Evolutionary conservation across 345 rosid genomes (phyloP), one percentile per base, ranked within the genome.

Genomic region (Dovyalis caffra): DNA sequence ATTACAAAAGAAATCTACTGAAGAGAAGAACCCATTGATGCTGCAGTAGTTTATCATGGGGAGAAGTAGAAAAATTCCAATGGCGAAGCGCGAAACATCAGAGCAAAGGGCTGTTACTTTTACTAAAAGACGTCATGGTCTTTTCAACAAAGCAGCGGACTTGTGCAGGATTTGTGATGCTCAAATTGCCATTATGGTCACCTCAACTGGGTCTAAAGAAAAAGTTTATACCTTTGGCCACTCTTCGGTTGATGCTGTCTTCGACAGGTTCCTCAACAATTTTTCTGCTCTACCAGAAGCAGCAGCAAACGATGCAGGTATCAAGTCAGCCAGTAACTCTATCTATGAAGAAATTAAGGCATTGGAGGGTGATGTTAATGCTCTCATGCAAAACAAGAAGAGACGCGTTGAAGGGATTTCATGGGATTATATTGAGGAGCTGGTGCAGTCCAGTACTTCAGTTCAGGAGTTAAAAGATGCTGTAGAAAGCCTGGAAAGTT

Each of bases 131-230:
- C 72, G 72, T 6, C 45, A 64, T 1, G 76, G 76, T 20, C 62
- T 77, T 3, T 77, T 77, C 76, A 71, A 71, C 49, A 77, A 77
- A 40, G 66, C 76, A 5, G 75, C 62, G 9, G 76, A 65, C 0
- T 31, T 77, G 12, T 71, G n/a, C 40, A 51, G 60, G 66, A 26
- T 72, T 9, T 77, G 70, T 6, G 76, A 49, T 11, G 71, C 80
- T 45, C 68, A 43, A 2, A 18, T 66, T 14, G 76, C 68, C 14
- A 26, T 77, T 3, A 26, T 77, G 15, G 76, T 66, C 16, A 37
- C 71, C 33, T 40, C 80, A 0, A 25, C 67, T 1, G 4, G 38
- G 66, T 20, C 29, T 0, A 63, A 69, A 12, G 32, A 14, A 12
- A 76, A 68, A 8, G 0, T 68, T 26, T 32, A 45, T 31, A 47